A percentile compares a stretch with the other conserved stretches of the same genome.
Conservation (phyloP, 768 basidiomycete genomes). For the Paxillus involutus region DNA sequence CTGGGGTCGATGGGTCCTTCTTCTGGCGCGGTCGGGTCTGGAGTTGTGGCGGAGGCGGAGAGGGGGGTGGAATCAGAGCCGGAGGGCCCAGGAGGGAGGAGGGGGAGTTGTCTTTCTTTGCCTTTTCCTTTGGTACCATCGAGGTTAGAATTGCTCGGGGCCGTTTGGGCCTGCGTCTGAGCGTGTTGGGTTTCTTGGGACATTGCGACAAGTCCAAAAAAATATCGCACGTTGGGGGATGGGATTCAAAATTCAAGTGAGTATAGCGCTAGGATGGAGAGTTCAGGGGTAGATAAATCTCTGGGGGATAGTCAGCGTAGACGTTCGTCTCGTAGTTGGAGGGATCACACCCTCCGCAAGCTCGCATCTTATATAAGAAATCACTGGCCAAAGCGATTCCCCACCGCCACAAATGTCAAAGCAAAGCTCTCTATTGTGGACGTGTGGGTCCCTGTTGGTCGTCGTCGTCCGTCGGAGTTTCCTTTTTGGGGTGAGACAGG, state of each 20-base stretch:
- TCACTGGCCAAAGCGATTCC: background rate
- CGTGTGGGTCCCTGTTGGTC: background rate
- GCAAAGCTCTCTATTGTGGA: background rate
- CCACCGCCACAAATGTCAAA: background rate
- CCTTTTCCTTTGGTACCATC: conserved; percentile 3
- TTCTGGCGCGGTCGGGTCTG: background rate
- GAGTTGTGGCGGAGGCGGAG: background rate
- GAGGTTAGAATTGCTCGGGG: background rate
- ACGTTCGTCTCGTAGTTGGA: background rate
- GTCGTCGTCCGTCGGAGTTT: background rate
- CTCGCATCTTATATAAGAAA: background rate
- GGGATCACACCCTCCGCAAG: background rate
- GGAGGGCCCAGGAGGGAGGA: background rate
- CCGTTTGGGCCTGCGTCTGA: background rate
- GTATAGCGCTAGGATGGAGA: background rate
- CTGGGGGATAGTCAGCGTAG: background rate
- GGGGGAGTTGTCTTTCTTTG: conserved; percentile 1
- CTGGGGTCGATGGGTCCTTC: background rate
- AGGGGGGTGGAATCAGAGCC: background rate
- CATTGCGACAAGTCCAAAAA: background rate
- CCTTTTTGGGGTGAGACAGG: background rate
- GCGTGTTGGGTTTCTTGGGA: background rate
- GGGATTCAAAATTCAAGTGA: background rate
- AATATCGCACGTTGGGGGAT: background rate
- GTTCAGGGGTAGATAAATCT: background rate